These are phyloP conservation scores for Paecilomyces sp. DNA, from an alignment of 2,329 filamentous ascomycete genomes.

Conservation along the genomic window DNA sequence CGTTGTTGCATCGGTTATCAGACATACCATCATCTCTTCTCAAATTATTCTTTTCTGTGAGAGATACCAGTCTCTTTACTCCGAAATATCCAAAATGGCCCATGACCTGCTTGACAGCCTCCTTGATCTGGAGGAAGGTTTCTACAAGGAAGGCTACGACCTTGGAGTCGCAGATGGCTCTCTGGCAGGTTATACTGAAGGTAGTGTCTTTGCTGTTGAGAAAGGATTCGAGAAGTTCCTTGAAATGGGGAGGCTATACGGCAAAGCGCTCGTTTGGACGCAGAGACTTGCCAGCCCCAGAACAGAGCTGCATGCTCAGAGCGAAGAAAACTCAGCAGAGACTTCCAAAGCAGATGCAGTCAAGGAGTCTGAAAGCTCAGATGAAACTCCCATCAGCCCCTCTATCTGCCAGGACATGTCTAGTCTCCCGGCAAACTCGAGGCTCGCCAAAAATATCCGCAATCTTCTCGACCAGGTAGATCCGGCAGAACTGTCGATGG, in stretches of 20 bases:
- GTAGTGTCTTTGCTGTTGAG: conserved; percentile 81
- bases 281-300: conserved; percentile 51
- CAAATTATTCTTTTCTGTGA: neutral
- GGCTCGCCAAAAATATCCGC: conserved; percentile 69
- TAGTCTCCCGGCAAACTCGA: conserved; percentile 47
- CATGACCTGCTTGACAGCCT: conserved; percentile 49
- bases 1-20: neutral
- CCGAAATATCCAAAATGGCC: conserved; percentile 22
- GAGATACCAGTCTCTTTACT: neutral
- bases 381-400: conserved; percentile 16
- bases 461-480: conserved; percentile 72
- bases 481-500: conserved; percentile 65
- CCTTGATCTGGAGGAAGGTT: conserved; percentile 56
- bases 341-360: neutral
- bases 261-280: conserved; percentile 76
- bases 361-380: neutral
- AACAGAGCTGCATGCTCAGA: conserved; percentile 1
- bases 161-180: conserved; percentile 70
- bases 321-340: neutral
- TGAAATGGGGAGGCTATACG: conserved; percentile 70
- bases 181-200: conserved; percentile 74
- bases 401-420: conserved; percentile 35
- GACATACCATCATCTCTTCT: neutral
- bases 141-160: conserved; percentile 75
- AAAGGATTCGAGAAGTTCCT: conserved; percentile 91